Evolutionary conservation across 2,329 filamentous ascomycete genomes (phyloP).

Genomic region (Aspergillus latus): DNA sequence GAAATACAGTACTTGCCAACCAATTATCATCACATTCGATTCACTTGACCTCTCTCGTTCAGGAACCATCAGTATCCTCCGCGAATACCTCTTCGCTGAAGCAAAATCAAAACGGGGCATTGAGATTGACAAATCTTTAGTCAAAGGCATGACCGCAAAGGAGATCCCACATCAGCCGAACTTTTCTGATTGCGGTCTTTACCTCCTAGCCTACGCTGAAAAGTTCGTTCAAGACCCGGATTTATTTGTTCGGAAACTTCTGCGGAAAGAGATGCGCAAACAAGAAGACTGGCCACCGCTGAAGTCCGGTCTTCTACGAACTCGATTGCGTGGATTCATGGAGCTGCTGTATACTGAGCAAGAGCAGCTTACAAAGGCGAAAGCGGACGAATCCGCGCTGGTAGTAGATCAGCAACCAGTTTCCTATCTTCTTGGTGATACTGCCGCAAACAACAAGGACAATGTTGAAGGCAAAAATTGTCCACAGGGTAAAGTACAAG

Average conservation of each 20-base stretch:
- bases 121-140: slow-evolving; percentile 44
- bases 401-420: slow-evolving; percentile 33
- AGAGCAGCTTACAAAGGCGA: slow-evolving; percentile 37
- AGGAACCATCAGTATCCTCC: slow-evolving; percentile 65
- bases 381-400: slow-evolving; percentile 36
- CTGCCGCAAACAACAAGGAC: neutral
- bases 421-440: slow-evolving; percentile 33
- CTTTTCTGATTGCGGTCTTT: slow-evolving; percentile 85
- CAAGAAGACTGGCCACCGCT: slow-evolving; percentile 56
- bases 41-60: slow-evolving; percentile 70
- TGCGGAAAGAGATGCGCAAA: slow-evolving; percentile 63
- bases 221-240: slow-evolving; percentile 77
- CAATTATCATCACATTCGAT: slow-evolving; percentile 82
- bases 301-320: slow-evolving; percentile 59
- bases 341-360: slow-evolving; percentile 63
- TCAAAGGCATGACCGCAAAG: slow-evolving; percentile 67
- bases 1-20: slow-evolving; percentile 54
- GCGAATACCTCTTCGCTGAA: slow-evolving; percentile 75
- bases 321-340: slow-evolving; percentile 65
- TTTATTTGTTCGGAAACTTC: slow-evolving; percentile 64
- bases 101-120: slow-evolving; percentile 62
- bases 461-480: neutral
- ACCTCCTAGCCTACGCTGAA: slow-evolving; percentile 78
- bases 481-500: neutral
- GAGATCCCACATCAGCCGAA: slow-evolving; percentile 79